Conservation (phyloP, 306 rosid genomes). For the Lupinus albus region DNA sequence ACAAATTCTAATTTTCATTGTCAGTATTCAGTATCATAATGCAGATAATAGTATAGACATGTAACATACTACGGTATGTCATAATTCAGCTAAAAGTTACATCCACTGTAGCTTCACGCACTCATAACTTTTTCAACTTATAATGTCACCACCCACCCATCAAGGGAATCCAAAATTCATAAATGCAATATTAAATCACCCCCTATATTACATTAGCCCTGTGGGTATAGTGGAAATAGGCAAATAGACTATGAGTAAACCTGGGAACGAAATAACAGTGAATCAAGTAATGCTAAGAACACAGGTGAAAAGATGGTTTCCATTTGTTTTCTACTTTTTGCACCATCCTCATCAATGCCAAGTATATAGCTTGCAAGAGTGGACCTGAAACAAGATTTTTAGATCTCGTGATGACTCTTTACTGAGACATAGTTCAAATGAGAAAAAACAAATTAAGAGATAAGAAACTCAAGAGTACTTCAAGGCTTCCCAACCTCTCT, state of each 20-base stretch:
- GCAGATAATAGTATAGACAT: background rate
- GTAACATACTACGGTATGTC: background rate
- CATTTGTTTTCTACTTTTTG: constrained; percentile 57
- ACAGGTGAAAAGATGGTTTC: constrained; percentile 75
- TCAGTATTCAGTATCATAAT: background rate
- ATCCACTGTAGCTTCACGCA: background rate
- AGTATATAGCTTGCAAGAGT: constrained; percentile 83
- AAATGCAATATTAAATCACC: constrained; percentile 12
- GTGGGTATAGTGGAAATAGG: constrained; percentile 11
- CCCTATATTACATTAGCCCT: background rate
- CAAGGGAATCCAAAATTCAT: constrained; percentile 27
- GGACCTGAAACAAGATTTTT: constrained; percentile 65
- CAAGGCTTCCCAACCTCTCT: constrained; percentile 23
- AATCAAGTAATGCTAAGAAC: constrained; percentile 80
- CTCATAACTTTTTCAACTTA: background rate
- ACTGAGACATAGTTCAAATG: constrained; percentile 21
- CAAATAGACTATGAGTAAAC: constrained; percentile 56
- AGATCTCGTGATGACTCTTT: constrained; percentile 25
- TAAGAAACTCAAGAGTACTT: constrained; percentile 31
- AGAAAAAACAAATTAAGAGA: background rate
- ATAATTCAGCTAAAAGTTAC: constrained; percentile 1
- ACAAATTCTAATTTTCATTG: constrained; percentile 5
- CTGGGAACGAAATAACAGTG: constrained; percentile 86
- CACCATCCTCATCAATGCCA: constrained; percentile 69
- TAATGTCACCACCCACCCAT: background rate